Evolutionary conservation across 495 filamentous ascomycete species (phyloP), one percentile per base, ranked within the genome.

Genomic region (Talaromyces stipitatus): DNA sequence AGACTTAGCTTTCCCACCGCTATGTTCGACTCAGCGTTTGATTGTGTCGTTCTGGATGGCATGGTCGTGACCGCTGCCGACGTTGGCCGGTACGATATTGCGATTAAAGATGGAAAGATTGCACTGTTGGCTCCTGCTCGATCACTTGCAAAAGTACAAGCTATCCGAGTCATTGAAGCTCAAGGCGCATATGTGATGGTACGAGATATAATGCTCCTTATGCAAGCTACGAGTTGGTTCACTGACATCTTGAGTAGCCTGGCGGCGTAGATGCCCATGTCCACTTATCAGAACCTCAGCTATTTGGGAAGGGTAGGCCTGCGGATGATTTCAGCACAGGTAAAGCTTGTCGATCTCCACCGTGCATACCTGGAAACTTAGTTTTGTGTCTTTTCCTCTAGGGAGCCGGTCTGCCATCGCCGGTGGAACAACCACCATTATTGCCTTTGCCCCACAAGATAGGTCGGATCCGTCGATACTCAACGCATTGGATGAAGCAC

Each of bases 391-490:
- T 24, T 26, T 26, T 28, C n/a, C n/a, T 41, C 11, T 30, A 45
- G 54, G 54, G 20, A 81, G 80, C 3, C 69, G 82, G 30, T 80
- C 76, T 41, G 82, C 82, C 8, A 75, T 85, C 60, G 77, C 77
- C 6, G 82, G 83, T 27, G 82, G 82, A 20, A 85, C 78, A 12
- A 85, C 82, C 1, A 83, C 82, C 7, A 74, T 85, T 27, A 69
- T 85, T 23, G 70, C 80, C 3, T 85, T 86, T 54, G 82, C 81
- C 4, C 73, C 76, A 4, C 82, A 85, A 65, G 66, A 71, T 45
- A 78, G 78, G 33, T 64, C 60, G 22, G 72, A 80, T 26, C 64
- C 74, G n/a, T 76, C 73, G 2, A 67, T 85, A 8, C 66, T 80
- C 11, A 64, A 66, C 3, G 75, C 77, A 0, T 65, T 86, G 1